Evolutionary conservation across 176 grass and related monocot genomes (phyloP).

Genomic region (Phragmites australis): DNA sequence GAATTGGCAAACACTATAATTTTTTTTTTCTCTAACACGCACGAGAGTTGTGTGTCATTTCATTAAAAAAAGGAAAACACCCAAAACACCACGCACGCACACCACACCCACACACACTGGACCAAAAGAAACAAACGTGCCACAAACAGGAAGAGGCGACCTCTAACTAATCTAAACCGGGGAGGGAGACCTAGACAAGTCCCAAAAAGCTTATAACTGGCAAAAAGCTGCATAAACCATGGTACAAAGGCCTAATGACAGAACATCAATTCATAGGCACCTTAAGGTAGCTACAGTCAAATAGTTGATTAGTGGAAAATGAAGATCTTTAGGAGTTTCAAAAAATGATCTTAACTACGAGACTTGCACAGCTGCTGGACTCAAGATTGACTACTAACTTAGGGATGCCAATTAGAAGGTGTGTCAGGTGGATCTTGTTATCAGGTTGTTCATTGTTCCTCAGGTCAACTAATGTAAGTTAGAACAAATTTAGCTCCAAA

Average conservation of each 20-base stretch:
- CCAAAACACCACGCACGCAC: too few species aligned
- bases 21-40: too few species aligned
- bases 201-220: background rate
- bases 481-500: slow-evolving; percentile 17
- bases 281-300: background rate
- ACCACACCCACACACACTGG: too few species aligned
- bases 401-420: background rate
- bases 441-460: background rate
- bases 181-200: too few species aligned
- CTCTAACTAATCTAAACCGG: too few species aligned
- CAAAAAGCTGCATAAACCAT: background rate
- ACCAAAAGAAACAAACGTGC: too few species aligned
- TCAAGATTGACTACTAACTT: background rate
- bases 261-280: background rate
- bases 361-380: background rate
- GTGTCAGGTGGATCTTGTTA: background rate
- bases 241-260: background rate
- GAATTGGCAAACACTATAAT: background rate
- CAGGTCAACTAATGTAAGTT: background rate
- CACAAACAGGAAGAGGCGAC: too few species aligned
- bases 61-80: too few species aligned
- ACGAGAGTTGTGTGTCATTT: too few species aligned
- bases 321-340: background rate
- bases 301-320: background rate
- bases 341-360: background rate